Evolutionary conservation across 1,284 basidiomycete genomes (phyloP), one percentile per base, ranked within the genome.

Genomic region (Marasmius oreades): DNA sequence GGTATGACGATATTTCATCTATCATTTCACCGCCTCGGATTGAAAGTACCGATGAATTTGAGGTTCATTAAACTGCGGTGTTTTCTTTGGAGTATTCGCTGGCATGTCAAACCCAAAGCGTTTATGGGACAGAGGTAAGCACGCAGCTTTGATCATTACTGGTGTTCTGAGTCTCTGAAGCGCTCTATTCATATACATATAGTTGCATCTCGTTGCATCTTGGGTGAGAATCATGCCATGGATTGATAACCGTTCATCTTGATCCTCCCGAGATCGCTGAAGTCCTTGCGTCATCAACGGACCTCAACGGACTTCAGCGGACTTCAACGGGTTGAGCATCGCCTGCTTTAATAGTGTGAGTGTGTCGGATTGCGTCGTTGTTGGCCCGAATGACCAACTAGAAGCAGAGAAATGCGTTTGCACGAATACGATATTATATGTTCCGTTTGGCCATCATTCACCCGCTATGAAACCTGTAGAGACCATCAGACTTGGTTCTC

Each of bases 281-380:
- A 1, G 58, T 77, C 8, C 63, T 88, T 10, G 57, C 60, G 3
- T 64, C 68, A 6, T 69, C 73, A 6, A 20, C 39, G 1, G 58
- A 59, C 0, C 80, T 77, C 59, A 59, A 70, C 3, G 66, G 64
- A 12, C 59, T n/a, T n/a, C n/a, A n/a, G n/a, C n/a, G n/a, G n/a
- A n/a, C n/a, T n/a, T n/a, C n/a, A n/a, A n/a, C n/a, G n/a, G n/a
- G n/a, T n/a, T 85, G 34, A 73, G 74, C 0, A 74, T 88, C 22
- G 77, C 86, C 1, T 89, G 88, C 62, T 78, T 78, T 59, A 90
- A 90, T 63, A 82, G 82, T 44, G n/a, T n/a, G n/a, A n/a, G n/a
- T n/a, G 69, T 75, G 14, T 69, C 67, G 1, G 77, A 85, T 56
- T 81, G 77, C 52, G 83, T 86, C 0, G 71, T 88, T 23, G 77